phyloP scores from a whole-genome alignment of 345 rosid species.

The Arabis hirsuta region DNA sequence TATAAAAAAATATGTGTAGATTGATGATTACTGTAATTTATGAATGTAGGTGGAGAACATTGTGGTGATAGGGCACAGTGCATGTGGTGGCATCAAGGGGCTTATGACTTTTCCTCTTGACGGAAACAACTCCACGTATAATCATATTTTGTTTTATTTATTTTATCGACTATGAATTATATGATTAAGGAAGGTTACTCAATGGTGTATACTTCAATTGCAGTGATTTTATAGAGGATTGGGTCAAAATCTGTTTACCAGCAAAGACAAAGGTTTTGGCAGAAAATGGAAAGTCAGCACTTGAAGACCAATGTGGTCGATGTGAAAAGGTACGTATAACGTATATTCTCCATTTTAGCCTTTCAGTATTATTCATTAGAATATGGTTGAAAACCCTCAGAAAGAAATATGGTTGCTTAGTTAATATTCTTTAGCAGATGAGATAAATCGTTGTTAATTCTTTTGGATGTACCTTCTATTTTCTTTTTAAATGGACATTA shows the following conservation, averaged over 20 bases:
- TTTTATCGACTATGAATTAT: no score
- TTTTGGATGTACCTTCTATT: no score
- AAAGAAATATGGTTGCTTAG: no score
- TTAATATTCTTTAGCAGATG: no score
- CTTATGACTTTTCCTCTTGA: constrained; percentile 85
- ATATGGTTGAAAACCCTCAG: background rate
- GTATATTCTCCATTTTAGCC: background rate
- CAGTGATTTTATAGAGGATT: constrained; percentile 92
- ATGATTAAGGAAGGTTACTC: no score
- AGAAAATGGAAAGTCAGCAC: constrained; percentile 45
- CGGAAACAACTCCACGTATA: constrained; percentile 72
- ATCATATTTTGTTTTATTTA: background rate
- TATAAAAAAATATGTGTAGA: background rate
- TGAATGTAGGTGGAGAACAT: constrained; percentile 72
- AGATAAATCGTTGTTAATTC: no score
- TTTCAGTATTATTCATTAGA: background rate
- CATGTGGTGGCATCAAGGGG: constrained; percentile 97
- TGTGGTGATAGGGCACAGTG: constrained; percentile 90
- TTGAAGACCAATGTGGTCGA: constrained; percentile 70
- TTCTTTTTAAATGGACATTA: no score
- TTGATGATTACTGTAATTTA: constrained; percentile 5
- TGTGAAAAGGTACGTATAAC: constrained; percentile 73
- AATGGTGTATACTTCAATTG: constrained; percentile 9
- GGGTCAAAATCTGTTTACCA: constrained; percentile 82
- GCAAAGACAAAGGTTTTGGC: constrained; percentile 77